phyloP scores from a whole-genome alignment of 805 yeast species.

The Starmerella etchellsii region DNA sequence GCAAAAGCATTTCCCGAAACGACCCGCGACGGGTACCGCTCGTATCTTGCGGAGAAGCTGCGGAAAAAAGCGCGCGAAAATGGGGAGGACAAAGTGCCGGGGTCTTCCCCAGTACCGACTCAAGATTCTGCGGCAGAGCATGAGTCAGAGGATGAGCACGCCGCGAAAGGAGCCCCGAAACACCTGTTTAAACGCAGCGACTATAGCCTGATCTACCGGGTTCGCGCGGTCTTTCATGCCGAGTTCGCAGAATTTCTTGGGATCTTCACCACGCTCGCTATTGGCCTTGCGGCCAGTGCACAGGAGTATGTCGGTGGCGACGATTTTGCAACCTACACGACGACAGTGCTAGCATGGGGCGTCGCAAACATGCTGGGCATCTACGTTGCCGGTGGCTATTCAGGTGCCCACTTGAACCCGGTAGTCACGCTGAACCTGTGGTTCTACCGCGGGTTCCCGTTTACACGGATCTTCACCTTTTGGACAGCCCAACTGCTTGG shows the following conservation, averaged over 20 bases:
- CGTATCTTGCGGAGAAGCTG: not conserved
- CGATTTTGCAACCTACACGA: constrained; percentile 31
- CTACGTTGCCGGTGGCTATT: constrained; percentile 40
- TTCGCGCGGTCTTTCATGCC: constrained; percentile 4
- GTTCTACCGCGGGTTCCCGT: constrained; percentile 40
- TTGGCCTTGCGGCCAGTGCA: constrained; percentile 40
- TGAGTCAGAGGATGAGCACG: too few relatives aligned
- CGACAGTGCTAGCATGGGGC: constrained; percentile 41
- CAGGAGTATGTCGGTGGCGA: constrained; percentile 33
- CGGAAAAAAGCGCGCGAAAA: not conserved
- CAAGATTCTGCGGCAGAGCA: too few relatives aligned
- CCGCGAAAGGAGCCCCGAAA: too few relatives aligned
- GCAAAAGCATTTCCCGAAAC: constrained; percentile 8
- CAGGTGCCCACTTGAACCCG: constrained; percentile 47
- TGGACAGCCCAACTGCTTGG: constrained; percentile 39
- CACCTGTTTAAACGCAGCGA: constrained; percentile 1
- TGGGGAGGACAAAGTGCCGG: not conserved
- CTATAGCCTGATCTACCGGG: constrained; percentile 1
- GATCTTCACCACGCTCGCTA: constrained; percentile 33
- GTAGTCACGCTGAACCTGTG: constrained; percentile 39
- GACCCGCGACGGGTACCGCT: constrained; percentile 6
- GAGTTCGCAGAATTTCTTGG: constrained; percentile 41
- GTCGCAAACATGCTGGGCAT: constrained; percentile 42
- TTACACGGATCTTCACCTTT: constrained; percentile 36
- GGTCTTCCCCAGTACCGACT: too few relatives aligned